Conservation (phyloP, 2,329 filamentous ascomycete species). For the Claviceps maximensis region DNA sequence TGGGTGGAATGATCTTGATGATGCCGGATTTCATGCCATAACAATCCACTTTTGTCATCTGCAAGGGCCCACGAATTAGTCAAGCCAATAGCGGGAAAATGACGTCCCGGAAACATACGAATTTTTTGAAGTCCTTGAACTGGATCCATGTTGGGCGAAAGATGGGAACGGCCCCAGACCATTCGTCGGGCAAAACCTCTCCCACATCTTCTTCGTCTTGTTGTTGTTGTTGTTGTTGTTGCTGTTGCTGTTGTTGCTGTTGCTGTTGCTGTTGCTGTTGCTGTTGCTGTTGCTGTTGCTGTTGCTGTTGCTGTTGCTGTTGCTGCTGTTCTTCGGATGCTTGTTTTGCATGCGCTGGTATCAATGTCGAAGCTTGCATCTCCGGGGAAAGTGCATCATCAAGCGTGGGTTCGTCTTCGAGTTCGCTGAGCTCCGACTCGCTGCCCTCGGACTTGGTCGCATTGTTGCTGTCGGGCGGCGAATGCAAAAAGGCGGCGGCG, state of each 20-base stretch:
- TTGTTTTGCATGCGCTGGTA: constrained; percentile 11
- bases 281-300: constrained; percentile 16
- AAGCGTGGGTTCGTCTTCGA: constrained; percentile 40
- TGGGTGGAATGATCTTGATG: constrained; percentile 84
- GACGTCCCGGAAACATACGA: constrained; percentile 42
- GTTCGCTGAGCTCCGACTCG: constrained; percentile 54
- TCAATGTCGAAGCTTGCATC: constrained; percentile 13
- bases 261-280: constrained; percentile 9
- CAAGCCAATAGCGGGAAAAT: constrained; percentile 10
- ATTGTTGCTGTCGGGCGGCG: constrained; percentile 51
- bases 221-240: constrained; percentile 19
- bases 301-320: constrained; percentile 18
- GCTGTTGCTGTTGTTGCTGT: not conserved
- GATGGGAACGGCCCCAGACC: constrained; percentile 81
- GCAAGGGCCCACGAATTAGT: constrained; percentile 10
- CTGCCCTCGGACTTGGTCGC: constrained; percentile 44
- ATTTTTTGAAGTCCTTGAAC: constrained; percentile 85
- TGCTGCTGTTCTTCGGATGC: constrained; percentile 8
- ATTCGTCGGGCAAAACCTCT: constrained; percentile 74
- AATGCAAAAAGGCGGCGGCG: constrained; percentile 39
- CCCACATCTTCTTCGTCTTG: constrained; percentile 48
- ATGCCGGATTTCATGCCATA: constrained; percentile 98
- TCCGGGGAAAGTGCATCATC: constrained; percentile 17
- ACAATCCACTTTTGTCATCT: constrained; percentile 73
- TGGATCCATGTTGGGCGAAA: constrained; percentile 94